phyloP scores from a whole-genome alignment of 129 eudicot species.

The Flaveria sonorensis region DNA sequence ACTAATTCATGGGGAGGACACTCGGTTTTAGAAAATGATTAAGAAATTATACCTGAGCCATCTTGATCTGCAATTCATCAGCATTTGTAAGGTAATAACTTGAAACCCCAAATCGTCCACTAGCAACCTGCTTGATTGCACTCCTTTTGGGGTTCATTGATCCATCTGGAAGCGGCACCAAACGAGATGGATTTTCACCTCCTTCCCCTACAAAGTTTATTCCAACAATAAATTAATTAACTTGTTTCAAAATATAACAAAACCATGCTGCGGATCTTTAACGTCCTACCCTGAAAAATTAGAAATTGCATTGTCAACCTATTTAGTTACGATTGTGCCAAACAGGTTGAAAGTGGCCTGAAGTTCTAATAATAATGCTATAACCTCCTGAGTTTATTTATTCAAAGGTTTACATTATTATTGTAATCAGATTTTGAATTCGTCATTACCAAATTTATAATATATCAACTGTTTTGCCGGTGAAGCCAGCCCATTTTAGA shows the following conservation, averaged over 20 bases:
- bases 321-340: background rate
- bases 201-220: slow-evolving; percentile 73
- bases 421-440: background rate
- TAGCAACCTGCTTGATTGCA: slow-evolving; percentile 98
- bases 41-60: slow-evolving; percentile 79
- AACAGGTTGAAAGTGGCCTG: background rate
- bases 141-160: slow-evolving; percentile 87
- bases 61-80: slow-evolving; percentile 93
- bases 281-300: background rate
- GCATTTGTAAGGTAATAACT: slow-evolving; percentile 96
- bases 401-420: background rate
- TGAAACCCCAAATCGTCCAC: slow-evolving; percentile 97
- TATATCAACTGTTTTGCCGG: background rate
- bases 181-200: slow-evolving; percentile 97
- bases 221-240: background rate
- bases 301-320: background rate
- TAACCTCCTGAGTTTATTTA: background rate
- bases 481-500: background rate
- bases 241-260: background rate
- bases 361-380: background rate
- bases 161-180: slow-evolving; percentile 96
- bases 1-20: background rate
- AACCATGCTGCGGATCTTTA: background rate
- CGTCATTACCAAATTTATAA: background rate
- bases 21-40: slow-evolving; percentile 7